Evolutionary conservation across 805 yeast genomes (phyloP).

Genomic region (Starmerella potacharoeniae): DNA sequence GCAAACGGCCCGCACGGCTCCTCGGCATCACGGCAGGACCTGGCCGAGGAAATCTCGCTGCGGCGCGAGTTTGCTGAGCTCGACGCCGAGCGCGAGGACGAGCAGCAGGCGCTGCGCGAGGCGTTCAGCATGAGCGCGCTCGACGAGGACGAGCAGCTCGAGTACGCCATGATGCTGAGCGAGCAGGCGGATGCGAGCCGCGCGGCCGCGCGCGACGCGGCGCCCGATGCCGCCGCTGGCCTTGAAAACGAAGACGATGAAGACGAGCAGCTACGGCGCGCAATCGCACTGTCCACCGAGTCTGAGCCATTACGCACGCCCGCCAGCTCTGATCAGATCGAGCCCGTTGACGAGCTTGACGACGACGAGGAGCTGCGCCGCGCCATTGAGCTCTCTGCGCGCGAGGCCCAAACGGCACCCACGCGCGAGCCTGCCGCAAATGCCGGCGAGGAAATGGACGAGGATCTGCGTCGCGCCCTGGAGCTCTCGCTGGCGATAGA

Average conservation of each 20-base stretch:
- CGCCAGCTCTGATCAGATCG: no score
- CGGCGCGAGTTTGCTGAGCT: constrained; percentile 21
- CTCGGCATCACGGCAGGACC: constrained; percentile 10
- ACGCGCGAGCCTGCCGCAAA: neutral
- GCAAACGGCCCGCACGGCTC: neutral
- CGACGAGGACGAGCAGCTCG: constrained; percentile 27
- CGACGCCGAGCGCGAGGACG: constrained; percentile 20
- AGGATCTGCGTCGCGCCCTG: constrained; percentile 22
- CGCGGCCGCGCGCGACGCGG: neutral
- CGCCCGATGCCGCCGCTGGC: neutral
- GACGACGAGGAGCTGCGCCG: constrained; percentile 21
- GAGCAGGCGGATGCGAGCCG: constrained; percentile 9
- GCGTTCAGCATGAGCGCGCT: constrained; percentile 15
- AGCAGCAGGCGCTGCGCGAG: constrained; percentile 13
- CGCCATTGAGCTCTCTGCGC: constrained; percentile 22
- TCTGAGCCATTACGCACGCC: no score
- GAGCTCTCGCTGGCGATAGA: constrained; percentile 17
- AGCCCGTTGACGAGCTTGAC: neutral
- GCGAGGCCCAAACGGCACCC: neutral
- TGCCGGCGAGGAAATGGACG: constrained; percentile 15
- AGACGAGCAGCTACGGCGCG: neutral
- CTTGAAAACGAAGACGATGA: neutral
- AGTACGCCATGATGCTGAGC: constrained; percentile 27
- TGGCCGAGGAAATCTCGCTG: constrained; percentile 21
- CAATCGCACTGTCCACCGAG: neutral